Evolutionary conservation across 2,329 filamentous ascomycete genomes (phyloP), one percentile per base, ranked within the genome.

Genomic region (Hymenoscyphus repandus): DNA sequence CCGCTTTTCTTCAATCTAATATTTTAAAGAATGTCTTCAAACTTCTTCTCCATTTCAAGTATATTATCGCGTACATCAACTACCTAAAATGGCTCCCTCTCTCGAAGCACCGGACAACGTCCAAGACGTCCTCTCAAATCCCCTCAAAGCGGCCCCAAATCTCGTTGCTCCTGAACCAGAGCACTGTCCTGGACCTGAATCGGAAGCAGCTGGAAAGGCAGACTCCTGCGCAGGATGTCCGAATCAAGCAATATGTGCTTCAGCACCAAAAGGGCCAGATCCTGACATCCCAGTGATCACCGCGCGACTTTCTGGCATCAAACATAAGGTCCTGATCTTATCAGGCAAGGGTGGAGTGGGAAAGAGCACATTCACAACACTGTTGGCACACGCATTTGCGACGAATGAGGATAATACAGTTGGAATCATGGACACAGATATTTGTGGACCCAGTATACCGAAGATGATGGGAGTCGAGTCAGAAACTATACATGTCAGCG

Each of bases 401-500:
- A 80, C 82, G 12, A 89, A 95, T 68, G 82, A 85, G 0, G 81
- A 85, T 41, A 85, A 75, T 50, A 89, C 82, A 1, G 88, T 99
- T 27, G 93, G 92, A 17, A 85, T 99, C 61, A 96, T 97, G 90
- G 93, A 99, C 70, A 95, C 93, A 6, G 93, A 99, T 69, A 96
- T 99, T 56, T 96, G 90, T 71, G 93, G 93, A 0, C 93, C 93
- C 0, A 90, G 84, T 57, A 96, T 99, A 63, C 93, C 93, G 17
- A 96, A 96, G 73, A 97, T 99, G 92, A 91, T 99, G 85, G 93
- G 93, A 32, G 92, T 96, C 1, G 91, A 96, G 69, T 74, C 82
- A 22, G 92, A 99, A 72, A 95, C 88, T 1, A 93, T 99, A 47
- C 93, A 99, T 68, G 83, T 96, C 47, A 93, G 85, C 65, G 86